Evolutionary conservation across 2,329 filamentous ascomycete genomes (phyloP).

Genomic region (Aspergillus glaucus): DNA sequence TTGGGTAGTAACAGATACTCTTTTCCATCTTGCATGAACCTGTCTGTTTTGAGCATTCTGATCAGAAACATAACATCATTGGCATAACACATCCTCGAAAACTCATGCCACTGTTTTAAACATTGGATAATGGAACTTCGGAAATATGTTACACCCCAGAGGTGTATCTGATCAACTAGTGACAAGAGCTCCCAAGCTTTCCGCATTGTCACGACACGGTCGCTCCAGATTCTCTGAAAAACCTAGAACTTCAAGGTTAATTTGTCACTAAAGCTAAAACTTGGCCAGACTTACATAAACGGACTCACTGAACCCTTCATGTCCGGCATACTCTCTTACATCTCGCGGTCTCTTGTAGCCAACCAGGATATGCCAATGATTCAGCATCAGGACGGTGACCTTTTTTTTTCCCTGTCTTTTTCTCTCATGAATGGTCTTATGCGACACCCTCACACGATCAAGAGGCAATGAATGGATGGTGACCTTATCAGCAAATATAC

Average conservation of each 20-base stretch:
- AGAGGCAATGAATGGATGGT: too few species aligned
- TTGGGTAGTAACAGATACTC: not conserved
- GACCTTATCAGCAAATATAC: too few species aligned
- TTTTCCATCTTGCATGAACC: not conserved
- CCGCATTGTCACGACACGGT: not conserved
- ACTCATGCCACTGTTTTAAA: not conserved
- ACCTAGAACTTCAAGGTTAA: not conserved
- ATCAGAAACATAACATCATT: not conserved
- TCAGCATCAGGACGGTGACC: too few species aligned
- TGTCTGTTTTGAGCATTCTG: not conserved
- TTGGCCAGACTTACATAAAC: not conserved
- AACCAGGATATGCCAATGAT: not conserved
- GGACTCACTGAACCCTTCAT: not conserved
- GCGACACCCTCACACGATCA: too few species aligned
- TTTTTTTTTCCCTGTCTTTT: too few species aligned
- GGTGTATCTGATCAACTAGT: not conserved
- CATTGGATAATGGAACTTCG: not conserved
- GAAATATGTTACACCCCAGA: not conserved
- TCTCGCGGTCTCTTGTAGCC: not conserved
- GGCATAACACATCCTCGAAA: not conserved
- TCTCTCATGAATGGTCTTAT: too few species aligned
- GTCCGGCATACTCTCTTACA: not conserved
- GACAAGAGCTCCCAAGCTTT: not conserved
- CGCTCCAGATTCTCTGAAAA: not conserved
- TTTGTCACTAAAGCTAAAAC: not conserved